Conservation (phyloP, 305 asterid genomes). For the Stenogyne calaminthoides region DNA sequence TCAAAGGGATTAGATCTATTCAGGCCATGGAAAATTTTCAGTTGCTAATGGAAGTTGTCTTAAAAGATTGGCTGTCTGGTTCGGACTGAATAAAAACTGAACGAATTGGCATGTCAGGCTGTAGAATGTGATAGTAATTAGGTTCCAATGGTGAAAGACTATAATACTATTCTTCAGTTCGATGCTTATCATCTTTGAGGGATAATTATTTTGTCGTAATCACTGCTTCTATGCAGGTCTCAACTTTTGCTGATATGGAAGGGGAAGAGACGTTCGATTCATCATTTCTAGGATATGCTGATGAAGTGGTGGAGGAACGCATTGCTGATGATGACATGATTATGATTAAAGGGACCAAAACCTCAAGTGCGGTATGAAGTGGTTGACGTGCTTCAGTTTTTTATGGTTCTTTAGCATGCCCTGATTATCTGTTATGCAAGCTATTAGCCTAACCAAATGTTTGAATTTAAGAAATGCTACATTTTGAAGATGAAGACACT, state of each 20-base stretch:
- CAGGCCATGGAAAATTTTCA: neutral
- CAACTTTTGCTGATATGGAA: conserved; percentile 98
- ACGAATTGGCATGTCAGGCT: neutral
- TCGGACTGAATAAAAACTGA: neutral
- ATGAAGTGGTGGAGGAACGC: conserved; percentile 97
- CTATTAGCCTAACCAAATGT: neutral
- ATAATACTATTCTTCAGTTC: neutral
- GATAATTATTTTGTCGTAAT: conserved; percentile 6
- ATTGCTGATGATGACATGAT: conserved; percentile 95
- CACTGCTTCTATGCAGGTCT: conserved; percentile 53
- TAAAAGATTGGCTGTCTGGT: neutral
- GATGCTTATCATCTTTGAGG: neutral
- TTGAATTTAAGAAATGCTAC: neutral
- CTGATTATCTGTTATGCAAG: conserved; percentile 7
- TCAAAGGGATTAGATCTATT: neutral
- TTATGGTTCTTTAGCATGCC: conserved; percentile 17
- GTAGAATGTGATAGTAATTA: conserved; percentile 2
- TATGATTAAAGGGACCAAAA: conserved; percentile 93
- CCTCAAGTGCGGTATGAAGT: conserved; percentile 65
- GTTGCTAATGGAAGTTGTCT: conserved; percentile 22
- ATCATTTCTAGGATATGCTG: conserved; percentile 87
- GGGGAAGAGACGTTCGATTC: conserved; percentile 98
- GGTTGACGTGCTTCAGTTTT: conserved; percentile 4
- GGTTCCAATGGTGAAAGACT: neutral
- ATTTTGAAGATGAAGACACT: conserved; percentile 1